These are phyloP conservation scores for Musa beccarii DNA, from an alignment of 176 grass and related monocot species.

Conservation along the genomic window DNA sequence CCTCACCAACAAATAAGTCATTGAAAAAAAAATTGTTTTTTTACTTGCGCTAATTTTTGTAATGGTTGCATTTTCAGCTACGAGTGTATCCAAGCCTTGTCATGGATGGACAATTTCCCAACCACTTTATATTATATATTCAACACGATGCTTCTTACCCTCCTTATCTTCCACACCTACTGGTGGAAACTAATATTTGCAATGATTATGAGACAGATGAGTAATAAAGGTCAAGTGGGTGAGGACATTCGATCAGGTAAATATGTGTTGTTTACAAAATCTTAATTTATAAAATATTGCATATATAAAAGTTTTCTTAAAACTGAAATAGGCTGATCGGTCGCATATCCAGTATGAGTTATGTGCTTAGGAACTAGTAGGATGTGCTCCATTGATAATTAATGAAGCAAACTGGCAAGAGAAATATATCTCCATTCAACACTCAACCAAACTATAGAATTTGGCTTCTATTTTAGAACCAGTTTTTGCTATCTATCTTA, in stretches of 20 bases:
- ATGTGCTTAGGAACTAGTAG: not conserved
- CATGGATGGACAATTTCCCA: slow-evolving; percentile 37
- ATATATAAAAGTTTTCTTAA: not conserved
- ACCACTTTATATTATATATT: slow-evolving; percentile 68
- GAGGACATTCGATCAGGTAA: slow-evolving; percentile 18
- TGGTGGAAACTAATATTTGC: slow-evolving; percentile 95
- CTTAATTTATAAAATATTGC: not conserved
- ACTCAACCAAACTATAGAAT: no score
- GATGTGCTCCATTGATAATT: not conserved
- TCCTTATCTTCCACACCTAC: slow-evolving; percentile 91
- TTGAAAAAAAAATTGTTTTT: not conserved
- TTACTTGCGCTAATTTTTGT: not conserved
- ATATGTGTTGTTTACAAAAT: not conserved
- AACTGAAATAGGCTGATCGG: not conserved
- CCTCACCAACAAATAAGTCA: not conserved
- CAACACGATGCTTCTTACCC: slow-evolving; percentile 96
- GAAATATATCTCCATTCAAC: no score
- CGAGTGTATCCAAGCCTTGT: slow-evolving; percentile 36
- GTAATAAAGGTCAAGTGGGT: slow-evolving; percentile 55
- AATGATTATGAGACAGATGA: slow-evolving; percentile 92
- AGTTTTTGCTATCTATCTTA: not conserved
- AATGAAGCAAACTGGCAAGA: not conserved
- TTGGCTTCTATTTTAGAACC: not conserved
- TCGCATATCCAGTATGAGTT: not conserved
- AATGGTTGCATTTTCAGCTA: slow-evolving; percentile 48